Conservation (phyloP, 768 basidiomycete genomes). For the Kwoniella dendrophila region DNA sequence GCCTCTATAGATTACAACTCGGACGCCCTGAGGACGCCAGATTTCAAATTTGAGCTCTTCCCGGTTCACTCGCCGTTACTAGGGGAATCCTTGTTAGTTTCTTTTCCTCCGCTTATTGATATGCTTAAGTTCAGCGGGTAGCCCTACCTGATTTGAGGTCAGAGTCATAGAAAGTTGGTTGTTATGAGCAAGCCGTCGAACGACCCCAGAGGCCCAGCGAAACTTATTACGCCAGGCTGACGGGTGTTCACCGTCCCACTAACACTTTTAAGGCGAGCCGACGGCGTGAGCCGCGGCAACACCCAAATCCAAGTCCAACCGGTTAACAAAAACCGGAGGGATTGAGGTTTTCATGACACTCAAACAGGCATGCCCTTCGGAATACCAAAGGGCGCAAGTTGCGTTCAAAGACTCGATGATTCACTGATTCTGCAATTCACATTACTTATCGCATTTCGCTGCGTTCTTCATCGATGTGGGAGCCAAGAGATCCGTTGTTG, state of each 20-base stretch:
- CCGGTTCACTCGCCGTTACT: conserved; percentile 85
- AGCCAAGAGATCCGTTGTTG: conserved; percentile 75
- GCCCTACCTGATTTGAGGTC: conserved; percentile 81
- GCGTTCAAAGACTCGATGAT: conserved; percentile 83
- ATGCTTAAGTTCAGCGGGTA: conserved; percentile 87
- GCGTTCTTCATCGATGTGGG: conserved; percentile 79
- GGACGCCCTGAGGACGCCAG: conserved; percentile 66
- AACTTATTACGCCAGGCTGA: conserved; percentile 62
- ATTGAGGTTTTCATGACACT: conserved; percentile 62
- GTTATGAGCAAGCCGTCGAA: conserved; percentile 42
- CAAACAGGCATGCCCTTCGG: conserved; percentile 67
- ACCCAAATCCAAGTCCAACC: conserved; percentile 41
- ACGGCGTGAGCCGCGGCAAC: conserved; percentile 30
- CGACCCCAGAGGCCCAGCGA: conserved; percentile 26
- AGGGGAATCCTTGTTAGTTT: conserved; percentile 87
- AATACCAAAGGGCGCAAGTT: conserved; percentile 76
- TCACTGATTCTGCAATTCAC: conserved; percentile 81
- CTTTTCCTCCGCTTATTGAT: conserved; percentile 89
- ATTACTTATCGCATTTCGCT: conserved; percentile 80
- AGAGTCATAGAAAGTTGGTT: conserved; percentile 44
- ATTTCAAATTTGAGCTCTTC: conserved; percentile 83
- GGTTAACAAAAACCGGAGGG: conserved; percentile 33
- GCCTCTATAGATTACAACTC: conserved; percentile 80
- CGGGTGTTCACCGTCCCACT: conserved; percentile 53
- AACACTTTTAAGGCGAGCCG: conserved; percentile 60